A percentile compares a stretch with the other conserved stretches of the same genome.
Conservation (phyloP, 1,284 basidiomycete species). For the Ustilago lituana region DNA sequence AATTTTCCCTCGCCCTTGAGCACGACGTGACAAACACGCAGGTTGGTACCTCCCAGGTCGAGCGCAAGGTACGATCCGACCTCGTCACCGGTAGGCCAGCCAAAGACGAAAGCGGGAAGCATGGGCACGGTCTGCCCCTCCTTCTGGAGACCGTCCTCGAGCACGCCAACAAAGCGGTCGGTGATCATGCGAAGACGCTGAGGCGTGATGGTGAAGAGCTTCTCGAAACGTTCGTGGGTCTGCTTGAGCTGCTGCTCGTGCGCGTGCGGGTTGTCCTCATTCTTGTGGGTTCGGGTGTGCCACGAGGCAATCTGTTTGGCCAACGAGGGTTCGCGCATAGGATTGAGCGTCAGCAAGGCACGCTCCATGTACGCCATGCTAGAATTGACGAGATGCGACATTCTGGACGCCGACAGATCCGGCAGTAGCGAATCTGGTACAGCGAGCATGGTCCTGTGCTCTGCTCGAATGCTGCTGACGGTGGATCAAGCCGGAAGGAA, state of each 20-base stretch:
- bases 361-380: slow-evolving; percentile 21
- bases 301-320: slow-evolving; percentile 57
- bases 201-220: slow-evolving; percentile 61
- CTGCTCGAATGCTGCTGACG: no score
- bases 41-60: slow-evolving; percentile 92
- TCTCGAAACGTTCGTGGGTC: slow-evolving; percentile 47
- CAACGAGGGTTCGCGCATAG: slow-evolving; percentile 4
- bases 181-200: slow-evolving; percentile 74
- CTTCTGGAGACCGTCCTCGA: slow-evolving; percentile 86
- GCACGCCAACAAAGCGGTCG: slow-evolving; percentile 89
- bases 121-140: slow-evolving; percentile 86
- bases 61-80: slow-evolving; percentile 89
- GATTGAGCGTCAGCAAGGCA: slow-evolving; percentile 22
- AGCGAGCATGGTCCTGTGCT: slow-evolving; percentile 4
- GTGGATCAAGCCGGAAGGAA: no score
- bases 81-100: slow-evolving; percentile 92
- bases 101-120: slow-evolving; percentile 97
- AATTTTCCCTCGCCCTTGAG: slow-evolving; percentile 92
- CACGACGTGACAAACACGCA: slow-evolving; percentile 95
- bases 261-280: slow-evolving; percentile 52
- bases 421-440: slow-evolving; percentile 1
- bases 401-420: slow-evolving; percentile 3
- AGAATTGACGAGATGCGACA: slow-evolving; percentile 22
- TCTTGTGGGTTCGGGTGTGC: slow-evolving; percentile 59
- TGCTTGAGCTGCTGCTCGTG: slow-evolving; percentile 57